Evolutionary conservation across 2,329 filamentous ascomycete species (phyloP).

Genomic region (Fusarium nisikadoi): DNA sequence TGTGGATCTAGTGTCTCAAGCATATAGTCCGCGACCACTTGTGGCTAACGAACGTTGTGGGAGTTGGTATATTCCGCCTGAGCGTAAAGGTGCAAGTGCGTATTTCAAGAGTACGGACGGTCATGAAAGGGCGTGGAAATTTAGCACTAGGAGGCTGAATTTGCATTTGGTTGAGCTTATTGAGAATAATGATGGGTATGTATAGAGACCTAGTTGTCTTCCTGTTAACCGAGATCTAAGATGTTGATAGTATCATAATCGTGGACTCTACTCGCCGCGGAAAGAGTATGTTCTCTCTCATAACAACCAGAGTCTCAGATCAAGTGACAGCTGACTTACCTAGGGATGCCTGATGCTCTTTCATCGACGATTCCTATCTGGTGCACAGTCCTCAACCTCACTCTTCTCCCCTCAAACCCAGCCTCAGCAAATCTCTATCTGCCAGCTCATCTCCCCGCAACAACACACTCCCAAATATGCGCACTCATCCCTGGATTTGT

Average conservation of each 20-base stretch:
- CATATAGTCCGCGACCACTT: constrained; percentile 70
- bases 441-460: constrained; percentile 76
- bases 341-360: constrained; percentile 91
- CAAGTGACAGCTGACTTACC: neutral
- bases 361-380: constrained; percentile 95
- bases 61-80: constrained; percentile 87
- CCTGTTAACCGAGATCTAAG: neutral
- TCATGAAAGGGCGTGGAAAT: constrained; percentile 89
- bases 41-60: constrained; percentile 95
- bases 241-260: constrained; percentile 71
- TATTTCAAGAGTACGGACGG: constrained; percentile 99
- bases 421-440: constrained; percentile 69
- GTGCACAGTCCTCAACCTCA: constrained; percentile 85
- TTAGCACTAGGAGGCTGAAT: constrained; percentile 87
- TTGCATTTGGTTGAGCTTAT: constrained; percentile 80
- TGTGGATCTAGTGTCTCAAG: constrained; percentile 68
- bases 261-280: constrained; percentile 93
- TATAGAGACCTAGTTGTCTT: neutral
- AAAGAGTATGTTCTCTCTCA: constrained; percentile 69
- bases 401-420: constrained; percentile 73
- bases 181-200: constrained; percentile 73
- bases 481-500: constrained; percentile 67
- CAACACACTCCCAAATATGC: constrained; percentile 81
- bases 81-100: constrained; percentile 74
- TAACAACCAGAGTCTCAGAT: neutral